Conservation (phyloP, 2,329 filamentous ascomycete species). For the Acephala macrosclerotiorum region DNA sequence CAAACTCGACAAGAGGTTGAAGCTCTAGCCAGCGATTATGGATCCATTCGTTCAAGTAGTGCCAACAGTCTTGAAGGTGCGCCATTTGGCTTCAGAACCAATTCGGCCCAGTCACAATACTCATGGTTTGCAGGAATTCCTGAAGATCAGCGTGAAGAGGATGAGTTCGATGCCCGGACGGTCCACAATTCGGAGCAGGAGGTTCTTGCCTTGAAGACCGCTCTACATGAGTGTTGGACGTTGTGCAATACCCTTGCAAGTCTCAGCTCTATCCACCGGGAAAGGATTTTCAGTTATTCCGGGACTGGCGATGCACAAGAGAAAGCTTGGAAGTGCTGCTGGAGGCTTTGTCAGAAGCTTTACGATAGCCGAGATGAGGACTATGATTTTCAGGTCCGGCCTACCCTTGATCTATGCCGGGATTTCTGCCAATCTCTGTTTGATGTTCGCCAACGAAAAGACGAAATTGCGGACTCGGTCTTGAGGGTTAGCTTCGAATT, state of each 20-base stretch:
- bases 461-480: slow-evolving; percentile 85
- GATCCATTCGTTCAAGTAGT: slow-evolving; percentile 64
- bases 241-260: slow-evolving; percentile 90
- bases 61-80: slow-evolving; percentile 81
- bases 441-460: slow-evolving; percentile 79
- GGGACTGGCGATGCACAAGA: slow-evolving; percentile 81
- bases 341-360: slow-evolving; percentile 88
- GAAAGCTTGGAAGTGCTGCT: slow-evolving; percentile 92
- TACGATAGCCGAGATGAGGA: slow-evolving; percentile 83
- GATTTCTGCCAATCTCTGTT: slow-evolving; percentile 94
- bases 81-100: slow-evolving; percentile 33
- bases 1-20: slow-evolving; percentile 82
- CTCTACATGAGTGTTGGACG: slow-evolving; percentile 90
- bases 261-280: slow-evolving; percentile 83
- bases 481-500: slow-evolving; percentile 92
- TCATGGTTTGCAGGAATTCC: slow-evolving; percentile 45
- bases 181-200: slow-evolving; percentile 62
- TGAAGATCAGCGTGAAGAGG: slow-evolving; percentile 55
- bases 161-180: slow-evolving; percentile 53
- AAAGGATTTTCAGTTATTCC: slow-evolving; percentile 78
- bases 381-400: slow-evolving; percentile 70
- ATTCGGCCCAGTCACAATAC: slow-evolving; percentile 27
- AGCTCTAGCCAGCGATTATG: slow-evolving; percentile 57
- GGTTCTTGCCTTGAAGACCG: slow-evolving; percentile 72
- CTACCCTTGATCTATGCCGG: slow-evolving; percentile 85